phyloP scores from a whole-genome alignment of 2,329 filamentous ascomycete species.

The Hypoxylon rubiginosum region DNA sequence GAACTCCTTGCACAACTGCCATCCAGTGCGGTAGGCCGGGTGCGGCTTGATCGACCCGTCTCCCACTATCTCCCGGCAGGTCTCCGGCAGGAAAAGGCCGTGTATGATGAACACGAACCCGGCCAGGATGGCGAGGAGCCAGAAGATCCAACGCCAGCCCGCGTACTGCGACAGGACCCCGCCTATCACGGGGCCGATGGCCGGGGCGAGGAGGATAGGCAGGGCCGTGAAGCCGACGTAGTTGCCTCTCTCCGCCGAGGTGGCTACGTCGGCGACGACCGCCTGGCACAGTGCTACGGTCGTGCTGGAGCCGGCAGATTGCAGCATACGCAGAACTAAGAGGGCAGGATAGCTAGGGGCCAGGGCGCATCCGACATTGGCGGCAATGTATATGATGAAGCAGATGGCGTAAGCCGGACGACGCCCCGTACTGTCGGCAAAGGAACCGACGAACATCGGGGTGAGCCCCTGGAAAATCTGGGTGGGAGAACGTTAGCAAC shows the following conservation, averaged over 20 bases:
- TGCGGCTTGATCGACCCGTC: slow-evolving; percentile 59
- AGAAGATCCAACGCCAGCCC: slow-evolving; percentile 67
- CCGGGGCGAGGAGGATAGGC: slow-evolving; percentile 58
- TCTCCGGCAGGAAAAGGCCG: slow-evolving; percentile 61
- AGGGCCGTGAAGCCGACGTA: slow-evolving; percentile 64
- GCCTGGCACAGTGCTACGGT: slow-evolving; percentile 67
- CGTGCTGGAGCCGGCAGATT: slow-evolving; percentile 65
- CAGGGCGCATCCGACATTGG: slow-evolving; percentile 61
- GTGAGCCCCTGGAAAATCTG: slow-evolving; percentile 67
- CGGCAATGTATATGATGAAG: slow-evolving; percentile 61
- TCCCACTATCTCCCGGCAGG: slow-evolving; percentile 59
- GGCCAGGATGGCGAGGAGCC: slow-evolving; percentile 61
- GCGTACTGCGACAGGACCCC: slow-evolving; percentile 64
- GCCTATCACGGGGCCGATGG: slow-evolving; percentile 63
- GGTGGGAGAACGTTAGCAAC: slow-evolving; percentile 31
- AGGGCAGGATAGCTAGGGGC: slow-evolving; percentile 61
- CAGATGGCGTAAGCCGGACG: slow-evolving; percentile 62
- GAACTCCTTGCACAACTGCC: slow-evolving; percentile 49
- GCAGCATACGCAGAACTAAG: slow-evolving; percentile 63
- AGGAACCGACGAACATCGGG: slow-evolving; percentile 63
- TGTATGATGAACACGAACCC: slow-evolving; percentile 54
- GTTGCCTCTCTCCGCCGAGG: slow-evolving; percentile 67
- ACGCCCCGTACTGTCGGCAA: slow-evolving; percentile 63
- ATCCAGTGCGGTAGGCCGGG: slow-evolving; percentile 45
- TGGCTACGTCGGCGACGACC: slow-evolving; percentile 69